A percentile compares a stretch with the other conserved stretches of the same genome.
Conservation (phyloP, 2,329 filamentous ascomycete genomes). For the Fusarium sp. region DNA sequence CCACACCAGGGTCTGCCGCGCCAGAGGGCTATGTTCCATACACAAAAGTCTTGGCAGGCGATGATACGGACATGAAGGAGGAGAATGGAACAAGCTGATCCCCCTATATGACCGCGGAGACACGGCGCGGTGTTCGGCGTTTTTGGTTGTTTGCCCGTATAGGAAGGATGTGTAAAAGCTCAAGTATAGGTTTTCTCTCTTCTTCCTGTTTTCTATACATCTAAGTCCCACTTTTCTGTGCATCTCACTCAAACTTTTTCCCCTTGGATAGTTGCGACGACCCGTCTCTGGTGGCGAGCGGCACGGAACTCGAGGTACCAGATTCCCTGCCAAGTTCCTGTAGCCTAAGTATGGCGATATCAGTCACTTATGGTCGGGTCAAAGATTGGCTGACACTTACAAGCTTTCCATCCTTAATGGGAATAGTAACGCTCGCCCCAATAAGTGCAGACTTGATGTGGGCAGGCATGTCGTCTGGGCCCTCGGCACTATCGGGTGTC, state of each 20-base stretch:
- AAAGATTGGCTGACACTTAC: slow-evolving; percentile 52
- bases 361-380: not conserved
- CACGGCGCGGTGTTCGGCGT: slow-evolving; percentile 51
- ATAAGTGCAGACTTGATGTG: slow-evolving; percentile 93
- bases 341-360: slow-evolving; percentile 52
- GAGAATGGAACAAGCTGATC: slow-evolving; percentile 51
- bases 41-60: slow-evolving; percentile 71
- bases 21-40: slow-evolving; percentile 68
- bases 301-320: slow-evolving; percentile 93
- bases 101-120: slow-evolving; percentile 35
- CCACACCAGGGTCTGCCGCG: slow-evolving; percentile 76
- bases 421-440: slow-evolving; percentile 88
- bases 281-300: slow-evolving; percentile 77
- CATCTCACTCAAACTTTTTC: slow-evolving; percentile 62
- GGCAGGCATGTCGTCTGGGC: slow-evolving; percentile 94
- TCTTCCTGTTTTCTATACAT: not conserved
- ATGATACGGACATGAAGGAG: slow-evolving; percentile 69
- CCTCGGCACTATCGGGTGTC: slow-evolving; percentile 70
- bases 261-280: slow-evolving; percentile 95
- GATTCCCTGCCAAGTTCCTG: slow-evolving; percentile 84
- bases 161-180: slow-evolving; percentile 20
- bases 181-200: slow-evolving; percentile 29
- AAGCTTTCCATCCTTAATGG: slow-evolving; percentile 86
- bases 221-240: not conserved
- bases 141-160: slow-evolving; percentile 23